Base-by-base conservation (phyloP, 2,329 filamentous ascomycete species). In the Colletotrichum ledebouriae region DNA sequence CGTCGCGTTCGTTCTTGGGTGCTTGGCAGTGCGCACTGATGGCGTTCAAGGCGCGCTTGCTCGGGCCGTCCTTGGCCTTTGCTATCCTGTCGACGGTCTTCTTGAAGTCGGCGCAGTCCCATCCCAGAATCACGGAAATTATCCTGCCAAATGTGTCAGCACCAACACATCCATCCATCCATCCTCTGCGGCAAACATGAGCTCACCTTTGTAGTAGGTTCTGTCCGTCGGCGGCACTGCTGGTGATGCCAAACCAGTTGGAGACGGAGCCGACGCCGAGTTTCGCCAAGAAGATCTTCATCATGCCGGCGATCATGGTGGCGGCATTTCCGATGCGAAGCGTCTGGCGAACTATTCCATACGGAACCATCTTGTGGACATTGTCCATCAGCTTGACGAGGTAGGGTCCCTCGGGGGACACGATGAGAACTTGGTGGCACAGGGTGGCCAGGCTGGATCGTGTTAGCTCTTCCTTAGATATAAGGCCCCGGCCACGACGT, bases 251-350 rank as follows among this genome's bases (percentile, higher is more conserved):
- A 11, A 94, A 85, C 90, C 91, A 95, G 76, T 94, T 94, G 4
- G 92, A 93, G 58, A 95, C 79, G 7, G 89, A 89, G 2, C 88
- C 89, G 4, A 95, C 83, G 71, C 91, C 92, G 64, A 94, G 81
- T 79, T 96, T 96, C n/a, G 92, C 89, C 13, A 96, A 83, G 15
- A 94, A 83, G 15, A 95, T 80, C 60, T 84, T 86, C 76, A 92
- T 85, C 85, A 95, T 90, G 66, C 86, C 92, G 73, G 86, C 92
- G 63, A 95, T 90, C 92, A 96, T 94, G 20, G 89, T 92, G 1
- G 92, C 92, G 0, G 92, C 92, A 75, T 95, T 96, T 6, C 92
- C 91, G 13, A 94, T 85, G 46, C 89, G 87, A 4, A 96, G 80
- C 0, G 92, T 93, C 76, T 94, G 91, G 68, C 89, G 86, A 58